Evolutionary conservation across 2,329 filamentous ascomycete genomes (phyloP).

Genomic region (Ophiostoma australiae): DNA sequence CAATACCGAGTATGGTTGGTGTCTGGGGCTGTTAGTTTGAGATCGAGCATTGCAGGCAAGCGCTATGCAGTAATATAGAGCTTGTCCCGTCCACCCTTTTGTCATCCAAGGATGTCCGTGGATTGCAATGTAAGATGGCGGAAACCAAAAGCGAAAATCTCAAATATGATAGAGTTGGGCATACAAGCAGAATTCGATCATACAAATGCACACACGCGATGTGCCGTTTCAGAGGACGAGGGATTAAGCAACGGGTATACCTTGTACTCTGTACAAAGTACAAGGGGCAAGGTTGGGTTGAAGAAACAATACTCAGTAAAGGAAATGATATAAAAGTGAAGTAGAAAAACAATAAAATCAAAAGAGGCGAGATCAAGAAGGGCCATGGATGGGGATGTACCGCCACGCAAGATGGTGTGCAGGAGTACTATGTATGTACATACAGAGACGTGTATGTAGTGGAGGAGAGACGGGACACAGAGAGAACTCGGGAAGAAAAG

Average conservation of each 20-base stretch:
- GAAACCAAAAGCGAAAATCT: not conserved
- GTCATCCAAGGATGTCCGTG: not conserved
- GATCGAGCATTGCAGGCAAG: not conserved
- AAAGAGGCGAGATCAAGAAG: not conserved
- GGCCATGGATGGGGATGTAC: not conserved
- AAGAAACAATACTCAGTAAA: not conserved
- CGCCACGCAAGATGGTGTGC: not conserved
- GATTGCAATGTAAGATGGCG: not conserved
- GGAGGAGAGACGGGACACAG: too few relatives aligned
- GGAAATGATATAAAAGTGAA: not conserved
- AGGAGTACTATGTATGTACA: not conserved
- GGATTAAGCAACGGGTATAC: not conserved
- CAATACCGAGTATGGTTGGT: not conserved
- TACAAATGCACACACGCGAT: not conserved
- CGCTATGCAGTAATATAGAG: not conserved
- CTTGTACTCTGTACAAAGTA: not conserved
- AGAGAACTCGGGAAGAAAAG: too few relatives aligned
- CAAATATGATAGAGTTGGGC: constrained; percentile 1
- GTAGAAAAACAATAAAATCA: not conserved
- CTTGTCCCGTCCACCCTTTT: not conserved
- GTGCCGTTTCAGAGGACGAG: constrained; percentile 1
- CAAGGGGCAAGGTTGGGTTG: constrained; percentile 6
- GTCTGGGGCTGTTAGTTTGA: not conserved
- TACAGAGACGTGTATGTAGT: too few relatives aligned
- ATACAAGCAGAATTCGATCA: not conserved